Conservation (phyloP, 2,329 filamentous ascomycete species). For the Curvularia lunata region DNA sequence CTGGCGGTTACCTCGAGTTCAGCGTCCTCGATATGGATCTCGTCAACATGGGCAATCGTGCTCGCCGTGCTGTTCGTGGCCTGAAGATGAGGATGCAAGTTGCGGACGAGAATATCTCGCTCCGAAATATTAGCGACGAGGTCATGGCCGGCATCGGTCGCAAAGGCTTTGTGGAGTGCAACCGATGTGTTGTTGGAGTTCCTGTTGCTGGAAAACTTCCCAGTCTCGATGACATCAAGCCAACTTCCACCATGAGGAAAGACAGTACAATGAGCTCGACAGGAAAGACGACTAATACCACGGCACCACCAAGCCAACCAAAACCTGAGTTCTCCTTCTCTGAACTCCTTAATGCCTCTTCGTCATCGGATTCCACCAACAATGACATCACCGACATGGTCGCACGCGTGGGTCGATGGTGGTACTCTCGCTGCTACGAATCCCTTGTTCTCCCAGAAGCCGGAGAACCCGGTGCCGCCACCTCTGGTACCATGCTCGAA, state of each 20-base stretch:
- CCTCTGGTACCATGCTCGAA: constrained; percentile 49
- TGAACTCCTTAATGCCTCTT: constrained; percentile 43
- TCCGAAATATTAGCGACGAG: constrained; percentile 61
- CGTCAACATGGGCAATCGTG: constrained; percentile 78
- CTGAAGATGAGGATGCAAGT: constrained; percentile 74
- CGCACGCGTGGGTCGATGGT: constrained; percentile 90
- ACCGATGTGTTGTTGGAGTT: constrained; percentile 77
- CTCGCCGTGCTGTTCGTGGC: constrained; percentile 70
- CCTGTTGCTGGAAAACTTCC: constrained; percentile 66
- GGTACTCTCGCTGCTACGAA: constrained; percentile 95
- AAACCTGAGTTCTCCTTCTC: constrained; percentile 47
- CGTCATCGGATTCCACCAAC: constrained; percentile 61
- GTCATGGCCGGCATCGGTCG: constrained; percentile 71
- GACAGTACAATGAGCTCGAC: constrained; percentile 35
- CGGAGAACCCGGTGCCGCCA: constrained; percentile 40
- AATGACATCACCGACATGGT: constrained; percentile 92
- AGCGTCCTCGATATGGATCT: constrained; percentile 80
- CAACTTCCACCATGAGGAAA: constrained; percentile 32
- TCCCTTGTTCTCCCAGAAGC: constrained; percentile 58
- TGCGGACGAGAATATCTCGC: constrained; percentile 64
- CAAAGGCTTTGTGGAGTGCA: constrained; percentile 73
- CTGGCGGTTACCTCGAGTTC: constrained; percentile 79
- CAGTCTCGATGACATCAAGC: constrained; percentile 32
- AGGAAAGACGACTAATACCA: constrained; percentile 22
- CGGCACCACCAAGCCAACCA: constrained; percentile 25